Base-by-base conservation (phyloP, 805 yeast genomes). In the Saccharomyces kudriavzevii region DNA sequence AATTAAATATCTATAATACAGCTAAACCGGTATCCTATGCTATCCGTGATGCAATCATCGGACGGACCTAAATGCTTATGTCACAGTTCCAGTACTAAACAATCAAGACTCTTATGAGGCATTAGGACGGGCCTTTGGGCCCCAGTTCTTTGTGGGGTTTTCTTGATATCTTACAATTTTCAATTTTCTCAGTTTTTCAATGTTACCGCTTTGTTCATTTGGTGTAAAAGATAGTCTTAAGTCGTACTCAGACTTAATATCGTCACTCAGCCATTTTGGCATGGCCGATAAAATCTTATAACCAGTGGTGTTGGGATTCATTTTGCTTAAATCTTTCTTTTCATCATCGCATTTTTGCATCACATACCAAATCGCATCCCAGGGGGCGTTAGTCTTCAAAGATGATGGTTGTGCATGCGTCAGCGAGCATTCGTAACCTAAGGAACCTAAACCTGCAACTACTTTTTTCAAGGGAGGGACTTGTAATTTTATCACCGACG, bases 81-180 rank as follows among this genome's bases (percentile, higher is more conserved):
- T 35, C 17, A 2, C 22, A 35, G 40, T 22, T n/a, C 22, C n/a
- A 35, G n/a, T 6, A 35, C 40, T 35, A 17, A n/a, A 14, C 5
- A 4, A 8, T 17, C 13, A 17, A 20, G 4, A 8, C 17, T 2
- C 22, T 47, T 50, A 52, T 25, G 59, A 57, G 27, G 58, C 45
- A 48, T 56, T 57, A 51, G 96, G 95, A 64, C 86, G 83, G 2
- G 96, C 82, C 72, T 87, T 89, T 40, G 98, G 99, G 1, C 99
- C 99, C 99, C 99, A 94, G 67, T 88, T 85, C 67, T 87, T 88
- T 0, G 89, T 80, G 14, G 99, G 99, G 65, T 91, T 92, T 65
- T 84, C 90, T 67, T 91, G 99, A 70, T 79, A 92, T 62, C 97
- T 77, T 13, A 89, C 89, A 66, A 92, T 81, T 70, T 89, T 89